These are phyloP conservation scores for Phytophthora pisi DNA, from an alignment of 352 stramenopile species.

Conservation along the genomic window DNA sequence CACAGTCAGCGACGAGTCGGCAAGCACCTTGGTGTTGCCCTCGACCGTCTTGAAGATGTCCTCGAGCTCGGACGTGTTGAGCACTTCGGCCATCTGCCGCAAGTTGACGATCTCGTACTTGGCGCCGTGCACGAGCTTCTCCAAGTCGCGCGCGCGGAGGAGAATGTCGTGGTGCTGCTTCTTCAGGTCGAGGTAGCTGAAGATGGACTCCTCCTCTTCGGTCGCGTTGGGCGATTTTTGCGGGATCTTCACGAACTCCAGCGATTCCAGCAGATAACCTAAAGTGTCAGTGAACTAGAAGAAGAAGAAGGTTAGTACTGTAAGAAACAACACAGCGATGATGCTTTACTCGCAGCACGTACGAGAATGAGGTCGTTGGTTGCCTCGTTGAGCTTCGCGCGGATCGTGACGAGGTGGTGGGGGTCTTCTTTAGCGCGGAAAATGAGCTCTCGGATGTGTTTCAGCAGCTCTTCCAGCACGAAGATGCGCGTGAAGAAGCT, in stretches of 20 bases:
- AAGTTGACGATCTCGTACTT: conserved; percentile 93
- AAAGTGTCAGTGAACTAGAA: conserved; percentile 92
- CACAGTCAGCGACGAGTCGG: conserved; percentile 74
- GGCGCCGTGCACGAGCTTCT: conserved; percentile 91
- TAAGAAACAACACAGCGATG: background rate
- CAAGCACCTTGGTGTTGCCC: conserved; percentile 88
- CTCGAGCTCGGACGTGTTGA: conserved; percentile 90
- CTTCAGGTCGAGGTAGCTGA: conserved; percentile 92
- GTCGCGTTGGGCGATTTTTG: conserved; percentile 45
- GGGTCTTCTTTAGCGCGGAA: conserved; percentile 89
- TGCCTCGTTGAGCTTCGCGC: conserved; percentile 85
- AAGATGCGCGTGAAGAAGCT: conserved; percentile 97
- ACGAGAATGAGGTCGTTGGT: conserved; percentile 93
- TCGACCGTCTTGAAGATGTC: conserved; percentile 91
- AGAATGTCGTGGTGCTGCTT: conserved; percentile 90
- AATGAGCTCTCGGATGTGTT: conserved; percentile 91
- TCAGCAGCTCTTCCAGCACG: conserved; percentile 95
- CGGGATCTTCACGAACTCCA: conserved; percentile 86
- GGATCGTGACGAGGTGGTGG: conserved; percentile 82
- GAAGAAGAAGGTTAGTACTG: background rate
- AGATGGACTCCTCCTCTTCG: conserved; percentile 81
- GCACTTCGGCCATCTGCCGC: conserved; percentile 88
- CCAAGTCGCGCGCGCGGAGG: conserved; percentile 88
- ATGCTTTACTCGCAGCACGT: background rate
- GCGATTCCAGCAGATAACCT: conserved; percentile 93